phyloP scores from a whole-genome alignment of 2,329 filamentous ascomycete genomes.

The Pyricularia sp. region DNA sequence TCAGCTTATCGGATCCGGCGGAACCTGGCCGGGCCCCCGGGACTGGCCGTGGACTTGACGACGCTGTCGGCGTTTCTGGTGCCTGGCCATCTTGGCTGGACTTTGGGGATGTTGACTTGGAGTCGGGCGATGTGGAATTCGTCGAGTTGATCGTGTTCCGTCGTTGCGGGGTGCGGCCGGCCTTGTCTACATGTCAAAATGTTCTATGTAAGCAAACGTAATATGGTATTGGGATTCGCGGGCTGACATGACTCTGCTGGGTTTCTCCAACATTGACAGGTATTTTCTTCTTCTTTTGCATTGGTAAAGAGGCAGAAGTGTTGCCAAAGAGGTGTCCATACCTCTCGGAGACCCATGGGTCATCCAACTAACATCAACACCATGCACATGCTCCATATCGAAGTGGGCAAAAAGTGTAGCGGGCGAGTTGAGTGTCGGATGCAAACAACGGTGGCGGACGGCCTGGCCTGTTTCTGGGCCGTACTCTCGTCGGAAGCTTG shows the following conservation, averaged over 20 bases:
- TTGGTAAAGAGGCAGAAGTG: not conserved
- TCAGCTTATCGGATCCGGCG: constrained; percentile 17
- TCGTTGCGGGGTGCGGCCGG: constrained; percentile 14
- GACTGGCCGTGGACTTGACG: not conserved
- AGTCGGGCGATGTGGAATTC: not conserved
- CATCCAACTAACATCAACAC: constrained; percentile 86
- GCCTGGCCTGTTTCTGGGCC: not conserved
- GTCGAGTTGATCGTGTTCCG: constrained; percentile 16
- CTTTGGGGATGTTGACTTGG: constrained; percentile 3
- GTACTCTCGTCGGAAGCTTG: not conserved
- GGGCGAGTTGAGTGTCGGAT: not conserved
- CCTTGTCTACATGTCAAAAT: constrained; percentile 16
- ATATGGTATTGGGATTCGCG: too few species aligned
- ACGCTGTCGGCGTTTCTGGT: constrained; percentile 1
- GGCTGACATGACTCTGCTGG: not conserved
- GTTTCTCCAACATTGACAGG: not conserved
- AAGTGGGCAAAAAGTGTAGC: not conserved
- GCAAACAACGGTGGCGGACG: not conserved
- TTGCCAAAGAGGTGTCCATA: constrained; percentile 24
- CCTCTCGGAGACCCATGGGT: constrained; percentile 74
- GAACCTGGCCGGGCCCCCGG: not conserved
- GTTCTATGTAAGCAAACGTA: not conserved
- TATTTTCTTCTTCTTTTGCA: not conserved
- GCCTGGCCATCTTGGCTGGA: not conserved
- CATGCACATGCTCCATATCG: constrained; percentile 69